Percentiles rank a stretch among this genome's conserved stretches.
These are phyloP conservation scores for Gentiana straminea DNA, from an alignment of 257 asterid genomes.

Conservation along the genomic window DNA sequence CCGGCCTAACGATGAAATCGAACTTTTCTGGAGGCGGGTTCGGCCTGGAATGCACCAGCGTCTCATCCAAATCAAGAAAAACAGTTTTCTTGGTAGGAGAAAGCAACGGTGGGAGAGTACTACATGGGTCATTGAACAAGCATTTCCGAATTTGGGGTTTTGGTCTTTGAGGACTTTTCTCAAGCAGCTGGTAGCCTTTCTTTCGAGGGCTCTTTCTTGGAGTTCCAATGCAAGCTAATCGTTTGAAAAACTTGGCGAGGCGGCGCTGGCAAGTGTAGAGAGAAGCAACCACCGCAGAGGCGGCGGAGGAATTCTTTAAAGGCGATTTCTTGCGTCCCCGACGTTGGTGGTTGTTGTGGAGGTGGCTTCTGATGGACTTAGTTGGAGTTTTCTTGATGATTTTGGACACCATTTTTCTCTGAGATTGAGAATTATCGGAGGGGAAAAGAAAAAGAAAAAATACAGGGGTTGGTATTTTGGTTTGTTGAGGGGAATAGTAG, in stretches of 20 bases:
- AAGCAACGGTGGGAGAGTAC: slow-evolving; percentile 37
- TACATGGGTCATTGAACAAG: not conserved
- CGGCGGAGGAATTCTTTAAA: slow-evolving; percentile 38
- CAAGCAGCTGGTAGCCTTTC: slow-evolving; percentile 52
- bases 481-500: not conserved
- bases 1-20: slow-evolving; percentile 70
- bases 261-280: slow-evolving; percentile 78
- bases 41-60: slow-evolving; percentile 67
- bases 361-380: slow-evolving; percentile 46
- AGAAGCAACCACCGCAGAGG: slow-evolving; percentile 56
- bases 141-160: not conserved
- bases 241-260: slow-evolving; percentile 62
- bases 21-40: slow-evolving; percentile 54
- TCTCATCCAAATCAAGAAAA: slow-evolving; percentile 85
- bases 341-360: slow-evolving; percentile 26
- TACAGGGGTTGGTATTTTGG: slow-evolving; percentile 4
- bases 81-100: slow-evolving; percentile 38
- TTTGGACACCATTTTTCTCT: slow-evolving; percentile 57
- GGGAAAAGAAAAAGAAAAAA: slow-evolving; percentile 1
- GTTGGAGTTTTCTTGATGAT: slow-evolving; percentile 66
- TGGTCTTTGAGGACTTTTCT: slow-evolving; percentile 21
- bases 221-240: slow-evolving; percentile 49
- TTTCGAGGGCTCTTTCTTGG: slow-evolving; percentile 56
- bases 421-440: slow-evolving; percentile 13
- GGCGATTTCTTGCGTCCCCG: slow-evolving; percentile 52